These are phyloP conservation scores for Casaregolazyma suthepensis DNA, from an alignment of 1,139 yeast genomes.

Conservation along the genomic window DNA sequence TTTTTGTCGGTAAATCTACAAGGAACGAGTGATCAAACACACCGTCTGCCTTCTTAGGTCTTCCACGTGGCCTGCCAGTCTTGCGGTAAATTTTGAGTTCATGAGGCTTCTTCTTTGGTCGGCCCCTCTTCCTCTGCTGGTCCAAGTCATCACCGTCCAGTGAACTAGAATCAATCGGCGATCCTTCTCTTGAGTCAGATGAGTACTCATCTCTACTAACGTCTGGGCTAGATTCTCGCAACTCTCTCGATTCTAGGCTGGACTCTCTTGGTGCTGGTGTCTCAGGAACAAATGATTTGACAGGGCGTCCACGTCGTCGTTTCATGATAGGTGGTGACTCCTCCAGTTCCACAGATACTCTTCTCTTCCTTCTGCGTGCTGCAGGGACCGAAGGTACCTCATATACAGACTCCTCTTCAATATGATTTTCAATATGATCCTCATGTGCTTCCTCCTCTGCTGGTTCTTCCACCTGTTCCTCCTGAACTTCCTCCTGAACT, in stretches of 20 bases:
- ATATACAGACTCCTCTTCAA: neutral
- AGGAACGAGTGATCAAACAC: neutral
- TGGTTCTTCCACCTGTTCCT: neutral
- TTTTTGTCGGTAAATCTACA: constrained; percentile 4
- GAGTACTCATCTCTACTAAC: neutral
- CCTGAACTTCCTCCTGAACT: neutral
- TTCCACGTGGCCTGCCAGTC: constrained; percentile 10
- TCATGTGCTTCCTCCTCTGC: neutral
- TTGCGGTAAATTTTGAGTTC: constrained; percentile 5
- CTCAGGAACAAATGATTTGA: neutral
- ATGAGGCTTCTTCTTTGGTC: constrained; percentile 4
- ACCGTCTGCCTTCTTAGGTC: constrained; percentile 5
- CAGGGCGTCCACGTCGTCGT: neutral
- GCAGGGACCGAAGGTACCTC: neutral
- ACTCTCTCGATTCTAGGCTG: neutral
- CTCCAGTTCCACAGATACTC: neutral
- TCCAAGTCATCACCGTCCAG: neutral
- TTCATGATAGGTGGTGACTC: neutral
- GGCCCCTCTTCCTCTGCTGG: constrained; percentile 2
- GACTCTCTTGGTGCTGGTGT: neutral
- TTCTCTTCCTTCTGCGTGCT: neutral
- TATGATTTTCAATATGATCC: neutral
- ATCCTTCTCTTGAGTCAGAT: neutral
- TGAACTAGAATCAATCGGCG: neutral
- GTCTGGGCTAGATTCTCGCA: neutral